phyloP scores from a whole-genome alignment of 352 stramenopile species.

The Pythium folliculosum region DNA sequence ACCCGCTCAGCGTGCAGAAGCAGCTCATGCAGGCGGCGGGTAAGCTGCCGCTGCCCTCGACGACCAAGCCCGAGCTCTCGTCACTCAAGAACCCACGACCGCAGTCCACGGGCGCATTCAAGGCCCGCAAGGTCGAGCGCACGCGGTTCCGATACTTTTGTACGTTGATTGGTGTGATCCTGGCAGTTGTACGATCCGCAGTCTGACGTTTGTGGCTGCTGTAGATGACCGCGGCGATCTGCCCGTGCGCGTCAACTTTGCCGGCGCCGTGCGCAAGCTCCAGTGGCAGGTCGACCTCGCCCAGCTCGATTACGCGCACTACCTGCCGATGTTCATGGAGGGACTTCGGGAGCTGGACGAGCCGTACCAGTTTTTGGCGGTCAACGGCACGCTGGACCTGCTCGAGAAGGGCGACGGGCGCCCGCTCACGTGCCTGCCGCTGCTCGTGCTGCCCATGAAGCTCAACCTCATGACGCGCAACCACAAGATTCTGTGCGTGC shows the following conservation, averaged over 20 bases:
- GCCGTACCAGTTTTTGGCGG: slow-evolving; percentile 82
- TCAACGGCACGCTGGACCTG: slow-evolving; percentile 81
- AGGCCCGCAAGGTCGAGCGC: slow-evolving; percentile 63
- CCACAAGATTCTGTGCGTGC: slow-evolving; percentile 68
- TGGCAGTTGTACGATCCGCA: background rate
- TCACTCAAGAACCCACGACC: slow-evolving; percentile 30
- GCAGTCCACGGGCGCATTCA: slow-evolving; percentile 58
- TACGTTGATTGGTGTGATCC: slow-evolving; percentile 29
- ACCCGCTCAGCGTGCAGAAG: slow-evolving; percentile 33
- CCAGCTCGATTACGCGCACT: slow-evolving; percentile 83
- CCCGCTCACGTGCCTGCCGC: slow-evolving; percentile 56
- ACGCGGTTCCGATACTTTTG: slow-evolving; percentile 86
- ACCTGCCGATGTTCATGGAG: slow-evolving; percentile 93
- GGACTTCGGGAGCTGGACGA: slow-evolving; percentile 86
- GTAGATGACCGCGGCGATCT: slow-evolving; percentile 74
- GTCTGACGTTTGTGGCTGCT: background rate
- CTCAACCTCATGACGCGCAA: slow-evolving; percentile 86
- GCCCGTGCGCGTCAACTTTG: slow-evolving; percentile 74
- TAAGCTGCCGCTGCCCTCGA: slow-evolving; percentile 13
- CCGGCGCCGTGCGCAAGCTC: slow-evolving; percentile 69
- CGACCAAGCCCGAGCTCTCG: slow-evolving; percentile 1
- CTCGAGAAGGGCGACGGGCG: slow-evolving; percentile 71
- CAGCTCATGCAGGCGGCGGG: slow-evolving; percentile 27
- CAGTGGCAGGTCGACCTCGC: slow-evolving; percentile 68
- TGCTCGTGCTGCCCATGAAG: slow-evolving; percentile 74